These are phyloP conservation scores for Chiua virens DNA, from an alignment of 768 basidiomycete genomes.

Conservation along the genomic window DNA sequence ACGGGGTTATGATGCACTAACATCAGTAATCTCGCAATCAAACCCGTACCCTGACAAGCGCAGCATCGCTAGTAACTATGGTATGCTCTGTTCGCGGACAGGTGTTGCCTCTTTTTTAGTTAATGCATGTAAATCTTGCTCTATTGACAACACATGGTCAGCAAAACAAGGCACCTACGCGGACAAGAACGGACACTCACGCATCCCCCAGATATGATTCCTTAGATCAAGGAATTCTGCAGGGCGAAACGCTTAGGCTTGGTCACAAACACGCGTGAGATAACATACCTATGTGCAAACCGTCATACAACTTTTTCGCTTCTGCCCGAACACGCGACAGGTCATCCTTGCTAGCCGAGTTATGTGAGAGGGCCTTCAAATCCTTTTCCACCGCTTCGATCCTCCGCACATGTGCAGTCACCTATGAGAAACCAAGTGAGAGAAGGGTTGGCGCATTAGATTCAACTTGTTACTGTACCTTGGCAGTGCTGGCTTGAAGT, in stretches of 20 bases:
- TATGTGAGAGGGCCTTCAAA: slow-evolving; percentile 67
- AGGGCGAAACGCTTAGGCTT: not conserved
- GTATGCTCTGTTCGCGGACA: slow-evolving; percentile 49
- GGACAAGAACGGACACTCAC: slow-evolving; percentile 48
- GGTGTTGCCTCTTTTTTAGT: slow-evolving; percentile 66
- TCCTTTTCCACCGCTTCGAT: slow-evolving; percentile 92
- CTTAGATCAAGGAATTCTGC: slow-evolving; percentile 80
- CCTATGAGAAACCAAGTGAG: slow-evolving; percentile 39
- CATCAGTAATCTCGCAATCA: not conserved
- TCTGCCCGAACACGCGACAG: slow-evolving; percentile 73
- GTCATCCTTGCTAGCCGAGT: slow-evolving; percentile 78
- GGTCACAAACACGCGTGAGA: not conserved
- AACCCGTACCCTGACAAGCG: not conserved
- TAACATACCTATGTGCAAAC: slow-evolving; percentile 70
- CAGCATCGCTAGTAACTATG: not conserved
- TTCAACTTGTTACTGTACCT: slow-evolving; percentile 42
- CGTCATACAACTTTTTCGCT: slow-evolving; percentile 85
- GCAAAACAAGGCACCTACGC: not conserved
- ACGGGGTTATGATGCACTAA: not conserved
- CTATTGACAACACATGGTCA: slow-evolving; percentile 35
- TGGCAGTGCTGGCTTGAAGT: slow-evolving; percentile 77
- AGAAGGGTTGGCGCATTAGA: not conserved
- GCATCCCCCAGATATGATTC: slow-evolving; percentile 84
- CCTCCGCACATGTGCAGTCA: slow-evolving; percentile 77
- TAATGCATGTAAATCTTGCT: slow-evolving; percentile 77